phyloP scores from a whole-genome alignment of 2,329 filamentous ascomycete species.

The Claviceps africana region DNA sequence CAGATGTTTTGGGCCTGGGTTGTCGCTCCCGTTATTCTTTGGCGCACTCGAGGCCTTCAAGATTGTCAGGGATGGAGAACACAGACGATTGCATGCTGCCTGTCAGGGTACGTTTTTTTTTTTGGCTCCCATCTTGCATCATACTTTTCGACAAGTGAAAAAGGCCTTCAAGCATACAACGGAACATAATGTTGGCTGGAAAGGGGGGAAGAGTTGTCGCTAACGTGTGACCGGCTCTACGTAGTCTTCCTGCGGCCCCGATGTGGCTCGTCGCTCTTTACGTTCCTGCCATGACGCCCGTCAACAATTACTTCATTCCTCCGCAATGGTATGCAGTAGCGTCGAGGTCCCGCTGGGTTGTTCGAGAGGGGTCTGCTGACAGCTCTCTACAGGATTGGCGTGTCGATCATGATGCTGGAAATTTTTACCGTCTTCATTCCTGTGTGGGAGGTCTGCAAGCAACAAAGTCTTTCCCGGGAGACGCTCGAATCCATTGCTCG shows the following conservation, averaged over 20 bases:
- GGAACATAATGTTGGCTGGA: neutral
- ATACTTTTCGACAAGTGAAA: too few species aligned
- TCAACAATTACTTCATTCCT: conserved; percentile 44
- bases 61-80: conserved; percentile 54
- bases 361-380: neutral
- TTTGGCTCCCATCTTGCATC: too few species aligned
- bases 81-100: conserved; percentile 42
- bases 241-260: conserved; percentile 48
- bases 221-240: neutral
- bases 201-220: neutral
- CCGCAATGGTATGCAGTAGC: conserved; percentile 43
- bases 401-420: conserved; percentile 49
- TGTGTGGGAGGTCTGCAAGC: conserved; percentile 39
- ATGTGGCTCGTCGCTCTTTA: conserved; percentile 52
- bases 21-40: conserved; percentile 47
- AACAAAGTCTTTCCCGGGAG: conserved; percentile 30
- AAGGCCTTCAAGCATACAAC: too few species aligned
- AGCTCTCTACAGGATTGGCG: conserved; percentile 29
- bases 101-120: conserved; percentile 25
- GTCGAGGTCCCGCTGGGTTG: neutral
- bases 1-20: conserved; percentile 51
- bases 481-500: conserved; percentile 34
- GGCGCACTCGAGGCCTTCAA: conserved; percentile 43
- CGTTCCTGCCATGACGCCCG: conserved; percentile 31
- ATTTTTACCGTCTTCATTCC: conserved; percentile 51